A percentile compares a stretch with the other conserved stretches of the same genome.
Conservation (phyloP, 1,284 basidiomycete species). For the Athelia sp. region DNA sequence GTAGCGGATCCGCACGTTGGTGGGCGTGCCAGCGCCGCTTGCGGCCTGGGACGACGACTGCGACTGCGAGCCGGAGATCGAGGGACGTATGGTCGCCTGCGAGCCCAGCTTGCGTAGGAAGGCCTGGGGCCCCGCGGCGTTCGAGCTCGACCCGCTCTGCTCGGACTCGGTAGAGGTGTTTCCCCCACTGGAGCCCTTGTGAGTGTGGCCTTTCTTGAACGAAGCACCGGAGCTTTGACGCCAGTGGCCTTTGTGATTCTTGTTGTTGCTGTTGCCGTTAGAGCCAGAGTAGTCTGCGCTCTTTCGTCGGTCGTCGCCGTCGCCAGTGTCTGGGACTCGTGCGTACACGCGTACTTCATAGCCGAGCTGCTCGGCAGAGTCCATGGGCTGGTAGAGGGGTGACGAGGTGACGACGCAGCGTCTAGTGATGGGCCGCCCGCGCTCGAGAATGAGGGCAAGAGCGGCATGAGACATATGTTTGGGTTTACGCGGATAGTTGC, state of each 20-base stretch:
- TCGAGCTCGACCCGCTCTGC: constrained; percentile 19
- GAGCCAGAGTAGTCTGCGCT: constrained; percentile 9
- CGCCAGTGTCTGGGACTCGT: constrained; percentile 70
- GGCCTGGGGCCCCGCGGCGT: constrained; percentile 15
- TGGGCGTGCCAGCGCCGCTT: constrained; percentile 3
- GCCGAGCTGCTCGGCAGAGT: constrained; percentile 66
- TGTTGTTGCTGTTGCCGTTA: too few relatives aligned
- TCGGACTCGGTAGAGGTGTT: constrained; percentile 28
- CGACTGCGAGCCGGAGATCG: background rate
- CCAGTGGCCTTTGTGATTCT: constrained; percentile 9
- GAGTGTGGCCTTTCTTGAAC: constrained; percentile 12
- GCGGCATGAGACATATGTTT: constrained; percentile 63
- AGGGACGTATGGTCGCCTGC: constrained; percentile 1
- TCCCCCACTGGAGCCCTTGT: constrained; percentile 4
- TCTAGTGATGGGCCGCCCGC: constrained; percentile 61
- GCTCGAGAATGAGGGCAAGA: constrained; percentile 66
- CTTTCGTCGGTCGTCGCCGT: constrained; percentile 48
- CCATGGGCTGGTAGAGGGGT: constrained; percentile 79
- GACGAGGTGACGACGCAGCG: constrained; percentile 78
- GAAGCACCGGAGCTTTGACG: constrained; percentile 13
- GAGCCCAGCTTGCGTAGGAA: constrained; percentile 17
- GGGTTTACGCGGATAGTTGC: constrained; percentile 17
- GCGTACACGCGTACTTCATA: constrained; percentile 78
- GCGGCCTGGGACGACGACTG: background rate
- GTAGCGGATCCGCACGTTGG: constrained; percentile 40